Evolutionary conservation across 306 rosid genomes (phyloP), one percentile per base, ranked within the genome.

Genomic region (Aeschynomene evenia): DNA sequence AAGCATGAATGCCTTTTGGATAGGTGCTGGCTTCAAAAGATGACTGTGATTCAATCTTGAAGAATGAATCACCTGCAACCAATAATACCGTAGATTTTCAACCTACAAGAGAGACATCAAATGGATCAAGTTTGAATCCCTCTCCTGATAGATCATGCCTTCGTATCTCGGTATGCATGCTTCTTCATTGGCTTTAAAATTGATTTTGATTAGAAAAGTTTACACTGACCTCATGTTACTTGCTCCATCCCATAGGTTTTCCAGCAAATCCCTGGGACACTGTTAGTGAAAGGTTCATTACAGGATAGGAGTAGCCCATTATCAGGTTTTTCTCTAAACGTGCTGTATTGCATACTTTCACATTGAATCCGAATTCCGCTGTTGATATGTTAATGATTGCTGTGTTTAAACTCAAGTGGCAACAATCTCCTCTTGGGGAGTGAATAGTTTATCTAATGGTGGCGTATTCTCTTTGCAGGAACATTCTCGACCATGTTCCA

Each of bases 241-340:
- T 45, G 9, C 39, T 67, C 60, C 59, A 46, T 70, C 51, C 31
- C 43, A n/a, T 81, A 92, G 96, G 90, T 92, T 72, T 88, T 90
- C 84, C 98, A 90, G 84, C 96, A 92, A 80, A 85, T 78, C 33
- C 96, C 91, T 0, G 96, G 98, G 67, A 82, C 91, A 57, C 84
- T 90, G 68, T 84, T 93, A 68, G 96, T 90, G 80, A 93, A 86
- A 77, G 93, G 91, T 68, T 88, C 97, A 63, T 79, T 88, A 74
- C 85, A 86, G 81, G 91, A 83, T 29, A 80, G 55, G 77, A 75
- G 79, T 53, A 71, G 77, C 53, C 73, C 83, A 57, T 29, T 72
- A 61, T 81, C 93, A 88, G 98, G 98, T 92, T 59, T 73, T 67
- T 58, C 43, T 43, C 57, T 33, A 37, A 45, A 40, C 46, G n/a